Evolutionary conservation across 1,284 basidiomycete genomes (phyloP).

Genomic region (Cystobasidium sp.): DNA sequence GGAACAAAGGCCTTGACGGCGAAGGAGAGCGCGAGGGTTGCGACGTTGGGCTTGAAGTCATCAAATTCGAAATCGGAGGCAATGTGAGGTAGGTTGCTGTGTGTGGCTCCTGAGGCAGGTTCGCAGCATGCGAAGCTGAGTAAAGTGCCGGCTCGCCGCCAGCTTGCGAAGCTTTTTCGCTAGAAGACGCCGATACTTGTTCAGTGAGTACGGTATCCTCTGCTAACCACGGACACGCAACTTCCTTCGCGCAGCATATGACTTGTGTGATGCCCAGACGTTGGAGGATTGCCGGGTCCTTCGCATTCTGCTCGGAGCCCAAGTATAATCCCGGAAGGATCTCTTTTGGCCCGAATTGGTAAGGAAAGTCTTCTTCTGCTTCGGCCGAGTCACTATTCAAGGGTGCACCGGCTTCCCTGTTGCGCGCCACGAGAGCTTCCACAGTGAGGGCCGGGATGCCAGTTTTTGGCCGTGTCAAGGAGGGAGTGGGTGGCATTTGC

Average conservation of each 20-base stretch:
- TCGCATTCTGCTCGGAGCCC: constrained; percentile 90
- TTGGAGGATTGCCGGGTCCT: constrained; percentile 72
- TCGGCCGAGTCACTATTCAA: constrained; percentile 14
- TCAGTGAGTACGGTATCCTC: constrained; percentile 43
- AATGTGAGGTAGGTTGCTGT: background rate
- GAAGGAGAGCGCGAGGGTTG: background rate
- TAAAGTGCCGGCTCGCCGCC: background rate
- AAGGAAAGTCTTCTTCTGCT: constrained; percentile 62
- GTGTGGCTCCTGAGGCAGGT: background rate
- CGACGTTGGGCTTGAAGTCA: constrained; percentile 1
- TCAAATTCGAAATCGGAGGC: background rate
- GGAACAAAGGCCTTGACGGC: constrained; percentile 46
- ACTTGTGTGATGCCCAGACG: constrained; percentile 77
- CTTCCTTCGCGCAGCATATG: constrained; percentile 94
- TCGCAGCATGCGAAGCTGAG: too few species aligned
- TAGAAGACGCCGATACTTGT: background rate
- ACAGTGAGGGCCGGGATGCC: constrained; percentile 15
- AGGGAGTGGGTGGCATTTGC: constrained; percentile 8
- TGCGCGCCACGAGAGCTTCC: constrained; percentile 31
- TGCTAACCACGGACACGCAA: constrained; percentile 67
- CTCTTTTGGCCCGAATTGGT: constrained; percentile 82
- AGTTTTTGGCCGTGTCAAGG: constrained; percentile 4
- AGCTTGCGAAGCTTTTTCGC: background rate
- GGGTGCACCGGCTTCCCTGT: constrained; percentile 37
- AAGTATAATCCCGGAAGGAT: constrained; percentile 88